Base-by-base conservation (phyloP, 257 asterid genomes). In the Forsythia viridissima region DNA sequence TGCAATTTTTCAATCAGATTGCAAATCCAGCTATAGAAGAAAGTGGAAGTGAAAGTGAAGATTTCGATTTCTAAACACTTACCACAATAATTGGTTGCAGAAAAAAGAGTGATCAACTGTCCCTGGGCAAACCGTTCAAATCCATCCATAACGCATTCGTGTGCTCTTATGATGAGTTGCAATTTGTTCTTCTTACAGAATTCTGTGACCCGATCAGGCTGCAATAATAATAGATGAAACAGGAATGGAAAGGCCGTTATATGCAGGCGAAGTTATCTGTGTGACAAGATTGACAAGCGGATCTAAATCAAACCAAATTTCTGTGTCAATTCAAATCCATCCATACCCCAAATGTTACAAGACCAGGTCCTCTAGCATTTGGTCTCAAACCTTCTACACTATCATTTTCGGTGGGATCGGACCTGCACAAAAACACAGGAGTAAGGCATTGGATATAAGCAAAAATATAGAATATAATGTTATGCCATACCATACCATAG, bases 51-150 rank as follows among this genome's bases (percentile, higher is more conserved):
- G 70, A 71, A 70, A 70, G 8, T 48, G 8, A 59, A 59, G n/a
- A 68, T 16, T 73, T 52, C 13, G 76, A 76, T 21, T 77, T 81
- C 40, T 6, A 63, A 76, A 74, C 52, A 74, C 90, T 73, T 93
- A 96, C 99, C 98, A 82, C 99, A 96, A 80, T 96, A 96, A 93
- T 96, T 96, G 77, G 99, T 96, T 71, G 99, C 99, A 8, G 99
- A 96, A 82, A 96, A 96, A 48, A 96, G 98, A 52, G 99, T 96
- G 81, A 96, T 96, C 90, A 96, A 70, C 84, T 96, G 99, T 67
- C 99, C 98, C 82, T 96, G 98, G 73, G 99, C 99, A 81, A 96
- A 96, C 59, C 99, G 88, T 80, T 96, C 99, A 43, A 96, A 96
- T 75, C 99, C 99, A 85, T 96, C 99, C 99, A 96, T 96, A 46